These are phyloP conservation scores for Schizochytrium sp. DNA, from an alignment of 108 stramenopile genomes.

Conservation along the genomic window DNA sequence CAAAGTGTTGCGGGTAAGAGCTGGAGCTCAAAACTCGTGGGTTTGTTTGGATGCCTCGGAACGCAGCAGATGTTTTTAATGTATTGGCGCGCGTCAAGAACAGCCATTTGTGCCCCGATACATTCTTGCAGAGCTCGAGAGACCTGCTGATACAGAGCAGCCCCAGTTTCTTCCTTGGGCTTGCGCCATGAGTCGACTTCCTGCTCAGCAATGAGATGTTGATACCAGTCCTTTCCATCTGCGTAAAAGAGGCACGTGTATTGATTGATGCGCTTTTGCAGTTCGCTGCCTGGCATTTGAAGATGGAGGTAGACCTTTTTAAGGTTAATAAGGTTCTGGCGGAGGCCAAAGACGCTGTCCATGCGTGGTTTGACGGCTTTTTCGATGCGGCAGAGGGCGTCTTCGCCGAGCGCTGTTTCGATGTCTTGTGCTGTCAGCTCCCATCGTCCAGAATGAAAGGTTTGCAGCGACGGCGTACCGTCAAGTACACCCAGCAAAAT, in stretches of 20 bases:
- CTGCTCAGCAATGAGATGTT: neutral
- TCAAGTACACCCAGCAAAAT: neutral
- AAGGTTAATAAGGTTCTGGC: neutral
- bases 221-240: neutral
- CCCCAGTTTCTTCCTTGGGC: neutral
- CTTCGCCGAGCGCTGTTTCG: neutral
- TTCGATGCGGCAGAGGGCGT: neutral
- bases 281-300: neutral
- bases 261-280: neutral
- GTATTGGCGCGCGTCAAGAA: neutral
- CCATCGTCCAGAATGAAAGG: neutral
- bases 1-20: neutral
- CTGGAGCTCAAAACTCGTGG: neutral
- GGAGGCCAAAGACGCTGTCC: neutral
- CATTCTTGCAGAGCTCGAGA: neutral
- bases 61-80: neutral
- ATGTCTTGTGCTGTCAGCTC: neutral
- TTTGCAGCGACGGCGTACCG: neutral
- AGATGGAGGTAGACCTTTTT: conserved; percentile 5
- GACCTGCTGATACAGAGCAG: neutral
- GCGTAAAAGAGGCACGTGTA: neutral
- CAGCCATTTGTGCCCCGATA: neutral
- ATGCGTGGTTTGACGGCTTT: neutral
- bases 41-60: neutral
- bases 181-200: neutral